Evolutionary conservation across 176 grass and related monocot species (phyloP).

Genomic region (Cenchrus americanus): DNA sequence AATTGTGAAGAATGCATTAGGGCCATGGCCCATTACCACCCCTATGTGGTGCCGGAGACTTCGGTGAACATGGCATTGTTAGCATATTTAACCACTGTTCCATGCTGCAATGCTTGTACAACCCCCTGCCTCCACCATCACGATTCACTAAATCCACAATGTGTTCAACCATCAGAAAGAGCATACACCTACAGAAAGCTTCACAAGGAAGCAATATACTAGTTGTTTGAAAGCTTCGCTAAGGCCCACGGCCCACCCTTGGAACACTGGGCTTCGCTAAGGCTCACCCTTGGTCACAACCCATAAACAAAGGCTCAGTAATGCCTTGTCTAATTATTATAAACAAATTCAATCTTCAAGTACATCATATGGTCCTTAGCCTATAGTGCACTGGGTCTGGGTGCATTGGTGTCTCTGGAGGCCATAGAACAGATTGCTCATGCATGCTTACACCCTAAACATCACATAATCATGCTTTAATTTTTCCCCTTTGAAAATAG

Average conservation of each 20-base stretch:
- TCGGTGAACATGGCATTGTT: not conserved
- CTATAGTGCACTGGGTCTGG: slow-evolving; percentile 8
- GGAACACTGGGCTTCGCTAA: too few relatives aligned
- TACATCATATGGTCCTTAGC: not conserved
- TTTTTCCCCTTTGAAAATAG: not conserved
- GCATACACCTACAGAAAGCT: not conserved
- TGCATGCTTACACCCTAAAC: not conserved
- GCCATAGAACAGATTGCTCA: not conserved
- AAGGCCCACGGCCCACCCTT: too few relatives aligned
- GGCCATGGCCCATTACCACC: too few relatives aligned
- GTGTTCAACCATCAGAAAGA: slow-evolving; percentile 4
- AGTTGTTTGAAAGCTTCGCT: too few relatives aligned
- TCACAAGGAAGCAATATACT: slow-evolving; percentile 3
- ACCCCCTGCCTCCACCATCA: not conserved
- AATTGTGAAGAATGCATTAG: too few relatives aligned
- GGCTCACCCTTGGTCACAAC: too few relatives aligned
- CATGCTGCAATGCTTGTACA: not conserved
- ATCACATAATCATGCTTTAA: not conserved
- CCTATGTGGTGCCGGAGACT: not conserved
- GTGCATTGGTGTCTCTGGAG: not conserved
- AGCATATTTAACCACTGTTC: not conserved
- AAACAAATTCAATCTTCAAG: not conserved
- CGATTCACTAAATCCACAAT: not conserved
- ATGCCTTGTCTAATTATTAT: slow-evolving; percentile 4
- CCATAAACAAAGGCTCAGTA: slow-evolving; percentile 5